Evolutionary conservation across 768 basidiomycete species (phyloP), one percentile per base, ranked within the genome.

Genomic region (Rhizopogon vulgaris): DNA sequence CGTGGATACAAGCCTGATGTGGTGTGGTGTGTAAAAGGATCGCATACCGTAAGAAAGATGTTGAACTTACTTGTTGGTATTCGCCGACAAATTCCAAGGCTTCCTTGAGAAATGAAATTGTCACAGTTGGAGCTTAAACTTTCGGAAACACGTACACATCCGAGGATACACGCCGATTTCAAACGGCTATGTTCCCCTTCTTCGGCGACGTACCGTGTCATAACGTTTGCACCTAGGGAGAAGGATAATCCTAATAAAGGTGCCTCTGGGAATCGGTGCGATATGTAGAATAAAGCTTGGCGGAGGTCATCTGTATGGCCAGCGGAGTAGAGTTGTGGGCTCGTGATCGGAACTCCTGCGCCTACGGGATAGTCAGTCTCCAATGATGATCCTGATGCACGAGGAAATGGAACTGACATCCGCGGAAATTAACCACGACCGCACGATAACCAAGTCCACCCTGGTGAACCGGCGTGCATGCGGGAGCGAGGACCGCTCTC

Each of bases 391-490:
- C 49, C 27, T 18, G 49, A 34, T 27, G 34, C 25, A 47, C 32
- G 32, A 9, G 15, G 27, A 42, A 41, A 45, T 47, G 47, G 51
- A 38, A 78, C 86, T 63, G 61, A 89, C 93, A 95, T 63, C 93
- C 94, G 60, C 94, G 81, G 70, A 88, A 94, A 70, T 95, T 96
- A 64, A 94, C 79, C 8, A 97, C 92, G 11, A 88, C 85, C 4
- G 81, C 94, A 52, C 96, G 78, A 68, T 90, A 95, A 14, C 94
- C 93, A 49, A 95, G 72, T 2, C 94, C 95, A n/a, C 90, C 91
- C 59, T 87, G 74, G 38, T 78, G 76, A 6, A 83, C 76, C 25
- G 88, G 78, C 27, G 76, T 75, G 64, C 85, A 85, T 12, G 85
- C 86, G 53, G 82, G 85, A 46, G 80, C 78, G 3, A 98, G 73